A percentile compares a stretch with the other conserved stretches of the same genome.
These are phyloP conservation scores for Ajuga reptans DNA, from an alignment of 305 asterid genomes.

Conservation along the genomic window DNA sequence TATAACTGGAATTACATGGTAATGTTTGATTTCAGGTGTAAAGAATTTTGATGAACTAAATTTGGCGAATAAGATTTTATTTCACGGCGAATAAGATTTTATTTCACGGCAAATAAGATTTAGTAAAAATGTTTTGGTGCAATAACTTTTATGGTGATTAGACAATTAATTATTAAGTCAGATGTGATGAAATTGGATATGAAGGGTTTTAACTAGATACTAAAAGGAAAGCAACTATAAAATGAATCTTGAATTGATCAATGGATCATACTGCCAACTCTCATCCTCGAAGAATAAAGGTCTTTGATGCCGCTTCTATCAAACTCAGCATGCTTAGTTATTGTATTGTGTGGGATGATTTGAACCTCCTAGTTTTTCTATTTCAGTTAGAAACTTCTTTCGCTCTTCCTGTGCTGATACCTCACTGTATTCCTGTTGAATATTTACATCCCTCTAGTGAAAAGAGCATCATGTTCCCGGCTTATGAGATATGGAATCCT, in stretches of 20 bases:
- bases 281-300: neutral
- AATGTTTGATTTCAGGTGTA: neutral
- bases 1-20: neutral
- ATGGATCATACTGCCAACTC: neutral
- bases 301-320: neutral
- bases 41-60: no score
- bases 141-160: neutral
- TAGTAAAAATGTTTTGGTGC: neutral
- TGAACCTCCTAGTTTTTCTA: neutral
- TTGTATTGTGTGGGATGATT: neutral
- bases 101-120: neutral
- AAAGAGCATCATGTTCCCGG: neutral
- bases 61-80: no score
- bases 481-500: slow-evolving; percentile 6
- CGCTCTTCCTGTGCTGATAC: no score
- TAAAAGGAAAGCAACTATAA: neutral
- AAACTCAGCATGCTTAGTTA: neutral
- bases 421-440: no score
- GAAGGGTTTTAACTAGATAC: neutral
- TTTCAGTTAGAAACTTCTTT: neutral
- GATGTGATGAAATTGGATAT: neutral
- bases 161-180: neutral
- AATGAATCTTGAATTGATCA: neutral
- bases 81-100: no score
- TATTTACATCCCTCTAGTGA: neutral